These are phyloP conservation scores for Afroboletus lepidellus DNA, from an alignment of 1,284 basidiomycete species.

Conservation along the genomic window DNA sequence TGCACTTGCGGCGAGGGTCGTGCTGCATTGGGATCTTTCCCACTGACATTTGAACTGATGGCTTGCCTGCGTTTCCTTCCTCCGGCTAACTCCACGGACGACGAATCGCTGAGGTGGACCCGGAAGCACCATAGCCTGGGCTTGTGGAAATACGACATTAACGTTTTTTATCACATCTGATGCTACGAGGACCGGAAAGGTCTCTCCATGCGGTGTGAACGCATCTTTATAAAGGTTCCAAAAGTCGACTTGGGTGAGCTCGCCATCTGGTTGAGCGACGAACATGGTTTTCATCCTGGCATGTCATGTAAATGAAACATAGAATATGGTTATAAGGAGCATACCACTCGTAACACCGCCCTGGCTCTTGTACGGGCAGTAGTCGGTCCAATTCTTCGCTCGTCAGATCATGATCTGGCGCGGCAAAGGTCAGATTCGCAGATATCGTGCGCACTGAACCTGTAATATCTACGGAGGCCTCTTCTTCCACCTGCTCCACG, in stretches of 20 bases:
- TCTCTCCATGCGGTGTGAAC: constrained; percentile 56
- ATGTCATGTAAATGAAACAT: constrained; percentile 6
- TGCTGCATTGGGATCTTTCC: constrained; percentile 56
- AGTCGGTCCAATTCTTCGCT: constrained; percentile 64
- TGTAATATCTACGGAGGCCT: constrained; percentile 58
- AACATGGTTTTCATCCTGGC: constrained; percentile 83
- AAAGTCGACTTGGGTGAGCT: constrained; percentile 86
- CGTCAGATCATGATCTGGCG: constrained; percentile 60
- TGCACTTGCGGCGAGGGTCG: constrained; percentile 46
- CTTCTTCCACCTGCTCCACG: constrained; percentile 67
- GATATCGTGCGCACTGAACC: constrained; percentile 56
- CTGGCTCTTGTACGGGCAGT: constrained; percentile 61
- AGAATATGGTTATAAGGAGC: constrained; percentile 17
- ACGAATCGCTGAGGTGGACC: constrained; percentile 72
- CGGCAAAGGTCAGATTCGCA: constrained; percentile 40
- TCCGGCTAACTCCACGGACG: constrained; percentile 73
- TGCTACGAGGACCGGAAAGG: constrained; percentile 64
- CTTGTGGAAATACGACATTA: constrained; percentile 72
- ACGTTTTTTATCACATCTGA: constrained; percentile 89
- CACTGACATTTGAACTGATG: constrained; percentile 70
- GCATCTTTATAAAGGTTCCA: constrained; percentile 85
- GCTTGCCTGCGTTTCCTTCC: constrained; percentile 52
- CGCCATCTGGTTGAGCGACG: constrained; percentile 62
- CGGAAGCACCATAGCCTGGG: constrained; percentile 79
- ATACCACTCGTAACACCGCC: constrained; percentile 77